Evolutionary conservation across 148 eudicot genomes (phyloP).

Genomic region (Chenopodium berlandieri): DNA sequence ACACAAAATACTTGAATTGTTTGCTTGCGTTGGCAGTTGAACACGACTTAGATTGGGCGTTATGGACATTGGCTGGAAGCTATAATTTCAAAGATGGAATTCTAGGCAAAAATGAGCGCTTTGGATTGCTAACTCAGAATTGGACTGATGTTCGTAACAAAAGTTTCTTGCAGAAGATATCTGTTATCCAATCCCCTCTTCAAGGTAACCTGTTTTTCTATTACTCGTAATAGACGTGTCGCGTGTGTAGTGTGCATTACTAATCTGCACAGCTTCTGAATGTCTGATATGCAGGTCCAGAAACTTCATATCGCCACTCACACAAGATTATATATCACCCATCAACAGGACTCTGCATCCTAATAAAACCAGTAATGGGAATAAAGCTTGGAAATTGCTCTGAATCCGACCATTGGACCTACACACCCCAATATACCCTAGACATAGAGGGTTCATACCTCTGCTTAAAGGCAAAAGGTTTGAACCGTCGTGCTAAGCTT

Average conservation of each 20-base stretch:
- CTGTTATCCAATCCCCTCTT: conserved; percentile 63
- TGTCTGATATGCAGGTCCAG: conserved; percentile 54
- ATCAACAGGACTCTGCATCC: conserved; percentile 63
- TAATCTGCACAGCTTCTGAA: background rate
- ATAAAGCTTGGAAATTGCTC: conserved; percentile 62
- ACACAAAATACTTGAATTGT: conserved; percentile 67
- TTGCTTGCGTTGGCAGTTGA: conserved; percentile 70
- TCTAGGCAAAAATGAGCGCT: conserved; percentile 52
- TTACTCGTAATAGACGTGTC: too few relatives aligned
- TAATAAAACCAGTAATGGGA: conserved; percentile 30
- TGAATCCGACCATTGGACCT: conserved; percentile 50
- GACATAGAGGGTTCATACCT: conserved; percentile 45
- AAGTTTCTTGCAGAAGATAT: conserved; percentile 51
- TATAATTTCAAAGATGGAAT: conserved; percentile 56
- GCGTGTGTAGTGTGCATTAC: too few relatives aligned
- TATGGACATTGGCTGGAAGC: conserved; percentile 80
- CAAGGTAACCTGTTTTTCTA: conserved; percentile 12
- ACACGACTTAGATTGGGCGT: conserved; percentile 77
- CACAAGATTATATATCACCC: conserved; percentile 76
- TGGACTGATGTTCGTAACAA: conserved; percentile 56
- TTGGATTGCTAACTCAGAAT: conserved; percentile 54
- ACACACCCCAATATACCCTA: conserved; percentile 42
- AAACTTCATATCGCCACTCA: conserved; percentile 14
- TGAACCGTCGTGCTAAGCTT: conserved; percentile 41
- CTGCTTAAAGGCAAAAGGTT: conserved; percentile 50